phyloP scores from a whole-genome alignment of 352 stramenopile species.

The Globisporangium megalacanthum region DNA sequence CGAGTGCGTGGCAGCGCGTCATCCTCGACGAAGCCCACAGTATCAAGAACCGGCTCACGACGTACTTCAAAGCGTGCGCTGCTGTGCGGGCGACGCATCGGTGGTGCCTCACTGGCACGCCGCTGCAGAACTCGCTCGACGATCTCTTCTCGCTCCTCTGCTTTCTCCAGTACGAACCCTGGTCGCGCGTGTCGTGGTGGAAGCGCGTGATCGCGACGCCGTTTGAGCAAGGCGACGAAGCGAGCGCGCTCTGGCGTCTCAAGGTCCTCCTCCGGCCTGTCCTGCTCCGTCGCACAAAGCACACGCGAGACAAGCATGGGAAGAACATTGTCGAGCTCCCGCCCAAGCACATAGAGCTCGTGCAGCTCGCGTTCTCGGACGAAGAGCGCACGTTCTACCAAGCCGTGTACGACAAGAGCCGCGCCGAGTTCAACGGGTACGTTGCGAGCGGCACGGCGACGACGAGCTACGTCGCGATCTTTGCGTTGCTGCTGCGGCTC shows the following conservation, averaged over 20 bases:
- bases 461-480: constrained; percentile 86
- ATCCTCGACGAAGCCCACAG: constrained; percentile 90
- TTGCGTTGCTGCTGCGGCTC: constrained; percentile 81
- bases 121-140: constrained; percentile 86
- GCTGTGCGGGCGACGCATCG: constrained; percentile 51
- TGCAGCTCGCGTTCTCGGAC: constrained; percentile 62
- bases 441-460: constrained; percentile 67
- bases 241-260: constrained; percentile 45
- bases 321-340: constrained; percentile 69
- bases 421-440: constrained; percentile 87
- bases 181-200: constrained; percentile 79
- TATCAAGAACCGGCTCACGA: constrained; percentile 86
- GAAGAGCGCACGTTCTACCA: constrained; percentile 85
- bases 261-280: constrained; percentile 70
- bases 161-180: constrained; percentile 85
- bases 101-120: constrained; percentile 90
- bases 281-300: constrained; percentile 84
- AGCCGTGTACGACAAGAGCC: constrained; percentile 76
- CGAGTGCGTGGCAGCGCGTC: constrained; percentile 70
- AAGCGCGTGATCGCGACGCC: constrained; percentile 73
- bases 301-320: constrained; percentile 55
- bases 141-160: constrained; percentile 84
- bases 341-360: constrained; percentile 59
- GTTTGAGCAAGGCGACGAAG: constrained; percentile 67
- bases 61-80: constrained; percentile 62